phyloP scores from a whole-genome alignment of 139 green algal species.

The Tetraselmis striata region DNA sequence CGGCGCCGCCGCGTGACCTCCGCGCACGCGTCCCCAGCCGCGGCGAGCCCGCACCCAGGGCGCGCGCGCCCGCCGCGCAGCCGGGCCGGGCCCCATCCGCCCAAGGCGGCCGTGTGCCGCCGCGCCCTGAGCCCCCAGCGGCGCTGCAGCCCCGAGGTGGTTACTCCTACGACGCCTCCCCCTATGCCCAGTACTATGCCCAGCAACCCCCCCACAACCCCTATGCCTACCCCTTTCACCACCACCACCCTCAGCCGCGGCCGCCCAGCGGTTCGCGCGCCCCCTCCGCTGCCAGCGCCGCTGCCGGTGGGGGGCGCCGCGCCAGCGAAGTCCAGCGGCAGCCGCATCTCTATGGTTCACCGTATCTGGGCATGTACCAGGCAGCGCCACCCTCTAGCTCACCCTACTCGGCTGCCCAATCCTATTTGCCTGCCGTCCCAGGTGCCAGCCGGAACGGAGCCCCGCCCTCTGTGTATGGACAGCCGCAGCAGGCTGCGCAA shows the following conservation, averaged over 20 bases:
- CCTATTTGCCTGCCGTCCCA: neutral
- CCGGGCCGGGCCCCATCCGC: too few species aligned
- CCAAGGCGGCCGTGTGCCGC: too few species aligned
- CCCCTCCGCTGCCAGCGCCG: too few species aligned
- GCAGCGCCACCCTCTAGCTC: neutral
- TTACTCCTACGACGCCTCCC: neutral
- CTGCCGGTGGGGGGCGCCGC: neutral
- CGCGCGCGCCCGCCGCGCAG: too few species aligned
- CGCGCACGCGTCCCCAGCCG: too few species aligned
- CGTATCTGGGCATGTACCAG: neutral
- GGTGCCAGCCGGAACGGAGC: neutral
- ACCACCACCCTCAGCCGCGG: neutral
- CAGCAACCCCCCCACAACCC: neutral
- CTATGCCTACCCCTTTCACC: neutral
- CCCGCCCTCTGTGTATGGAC: neutral
- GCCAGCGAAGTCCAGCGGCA: neutral
- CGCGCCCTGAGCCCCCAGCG: too few species aligned
- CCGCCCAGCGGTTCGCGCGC: neutral
- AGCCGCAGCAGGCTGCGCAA: neutral
- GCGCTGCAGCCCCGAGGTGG: neutral
- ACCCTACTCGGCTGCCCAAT: neutral
- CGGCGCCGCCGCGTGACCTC: neutral
- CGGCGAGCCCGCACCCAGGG: neutral
- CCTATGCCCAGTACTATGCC: neutral
- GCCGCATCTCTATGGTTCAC: neutral